A percentile compares a stretch with the other conserved stretches of the same genome.
These are phyloP conservation scores for Pythium aristosporum DNA, from an alignment of 352 stramenopile species.

Conservation along the genomic window DNA sequence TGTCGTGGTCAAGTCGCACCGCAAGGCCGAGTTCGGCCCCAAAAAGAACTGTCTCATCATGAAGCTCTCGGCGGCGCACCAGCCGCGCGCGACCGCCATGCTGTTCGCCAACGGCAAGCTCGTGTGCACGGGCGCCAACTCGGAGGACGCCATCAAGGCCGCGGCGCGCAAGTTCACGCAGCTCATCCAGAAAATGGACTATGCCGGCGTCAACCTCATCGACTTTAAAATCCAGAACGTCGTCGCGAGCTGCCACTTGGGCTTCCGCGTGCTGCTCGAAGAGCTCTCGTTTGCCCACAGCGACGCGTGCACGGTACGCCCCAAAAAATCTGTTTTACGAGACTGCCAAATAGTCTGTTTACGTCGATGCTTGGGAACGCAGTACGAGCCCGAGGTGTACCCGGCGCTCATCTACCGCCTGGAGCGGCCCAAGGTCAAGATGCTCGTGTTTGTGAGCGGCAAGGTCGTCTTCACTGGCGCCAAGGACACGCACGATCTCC, in stretches of 20 bases:
- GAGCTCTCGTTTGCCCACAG: constrained; percentile 76
- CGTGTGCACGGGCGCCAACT: constrained; percentile 72
- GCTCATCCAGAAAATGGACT: constrained; percentile 86
- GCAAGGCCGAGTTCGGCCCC: constrained; percentile 68
- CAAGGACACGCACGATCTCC: constrained; percentile 82
- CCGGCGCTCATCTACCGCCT: constrained; percentile 98
- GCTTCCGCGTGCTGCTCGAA: constrained; percentile 81
- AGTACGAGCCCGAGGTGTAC: constrained; percentile 99
- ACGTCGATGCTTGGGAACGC: not conserved
- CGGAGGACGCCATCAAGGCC: constrained; percentile 73
- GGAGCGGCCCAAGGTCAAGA: constrained; percentile 94
- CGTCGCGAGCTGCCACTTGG: constrained; percentile 64
- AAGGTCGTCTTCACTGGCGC: constrained; percentile 97
- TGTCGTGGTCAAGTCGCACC: constrained; percentile 73
- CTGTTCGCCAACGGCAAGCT: constrained; percentile 85
- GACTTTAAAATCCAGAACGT: constrained; percentile 89
- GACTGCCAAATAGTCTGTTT: not conserved
- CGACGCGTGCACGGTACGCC: constrained; percentile 65
- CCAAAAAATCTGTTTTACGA: not conserved
- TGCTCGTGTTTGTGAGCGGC: constrained; percentile 99
- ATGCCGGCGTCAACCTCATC: constrained; percentile 82
- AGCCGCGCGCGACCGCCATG: constrained; percentile 75
- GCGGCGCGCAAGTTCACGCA: constrained; percentile 79
- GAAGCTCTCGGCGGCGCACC: constrained; percentile 45
- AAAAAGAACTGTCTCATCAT: constrained; percentile 89